Conservation (phyloP, 2,329 filamentous ascomycete species). For the Chalaropsis ovoidea region DNA sequence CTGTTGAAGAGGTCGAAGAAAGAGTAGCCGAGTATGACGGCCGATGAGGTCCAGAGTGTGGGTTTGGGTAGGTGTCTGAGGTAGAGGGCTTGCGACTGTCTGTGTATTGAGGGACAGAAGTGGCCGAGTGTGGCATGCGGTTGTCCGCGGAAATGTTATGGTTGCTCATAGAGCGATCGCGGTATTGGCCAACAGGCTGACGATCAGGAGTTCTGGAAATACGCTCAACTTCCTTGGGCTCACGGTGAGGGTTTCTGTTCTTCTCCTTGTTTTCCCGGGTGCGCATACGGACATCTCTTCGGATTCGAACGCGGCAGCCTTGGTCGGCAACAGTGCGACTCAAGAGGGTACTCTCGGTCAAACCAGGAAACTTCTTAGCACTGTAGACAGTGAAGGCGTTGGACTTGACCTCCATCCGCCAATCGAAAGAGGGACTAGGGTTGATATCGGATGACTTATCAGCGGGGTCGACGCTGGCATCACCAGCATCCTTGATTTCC, state of each 20-base stretch:
- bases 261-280: slow-evolving; percentile 61
- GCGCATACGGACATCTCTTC: slow-evolving; percentile 87
- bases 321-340: slow-evolving; percentile 92
- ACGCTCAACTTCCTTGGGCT: slow-evolving; percentile 46
- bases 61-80: background rate
- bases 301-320: slow-evolving; percentile 89
- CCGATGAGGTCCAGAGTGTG: background rate
- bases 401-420: slow-evolving; percentile 84
- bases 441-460: slow-evolving; percentile 33
- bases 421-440: slow-evolving; percentile 56
- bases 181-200: slow-evolving; percentile 29
- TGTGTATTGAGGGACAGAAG: slow-evolving; percentile 12
- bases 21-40: background rate
- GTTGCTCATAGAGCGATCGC: slow-evolving; percentile 52
- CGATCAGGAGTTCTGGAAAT: slow-evolving; percentile 33
- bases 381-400: slow-evolving; percentile 80
- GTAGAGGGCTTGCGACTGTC: slow-evolving; percentile 12
- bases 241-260: slow-evolving; percentile 36
- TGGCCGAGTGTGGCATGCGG: slow-evolving; percentile 13
- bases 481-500: slow-evolving; percentile 75
- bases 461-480: slow-evolving; percentile 52
- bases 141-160: slow-evolving; percentile 37
- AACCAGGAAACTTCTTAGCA: slow-evolving; percentile 95
- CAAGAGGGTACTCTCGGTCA: slow-evolving; percentile 77
- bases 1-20: slow-evolving; percentile 9